phyloP scores from a whole-genome alignment of 2,329 filamentous ascomycete species.

The Trichoderma simmonsii region DNA sequence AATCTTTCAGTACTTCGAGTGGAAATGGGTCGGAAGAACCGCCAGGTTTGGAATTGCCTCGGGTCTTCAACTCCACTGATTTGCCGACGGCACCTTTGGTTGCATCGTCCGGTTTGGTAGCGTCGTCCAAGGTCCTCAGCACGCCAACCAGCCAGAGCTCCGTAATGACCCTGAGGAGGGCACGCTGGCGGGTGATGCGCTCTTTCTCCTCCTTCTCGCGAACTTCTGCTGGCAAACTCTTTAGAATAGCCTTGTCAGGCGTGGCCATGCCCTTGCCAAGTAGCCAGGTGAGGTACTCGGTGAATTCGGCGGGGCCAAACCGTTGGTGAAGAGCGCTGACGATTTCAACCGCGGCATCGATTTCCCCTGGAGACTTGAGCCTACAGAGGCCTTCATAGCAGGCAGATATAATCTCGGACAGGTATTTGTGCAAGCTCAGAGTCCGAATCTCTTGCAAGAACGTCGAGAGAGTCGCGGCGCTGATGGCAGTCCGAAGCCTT shows the following conservation, averaged over 20 bases:
- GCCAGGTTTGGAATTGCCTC: slow-evolving; percentile 54
- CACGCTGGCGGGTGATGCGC: slow-evolving; percentile 77
- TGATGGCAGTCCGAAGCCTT: slow-evolving; percentile 85
- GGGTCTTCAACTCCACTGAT: slow-evolving; percentile 56
- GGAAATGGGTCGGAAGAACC: slow-evolving; percentile 81
- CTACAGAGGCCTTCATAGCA: slow-evolving; percentile 93
- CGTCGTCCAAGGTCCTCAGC: slow-evolving; percentile 72
- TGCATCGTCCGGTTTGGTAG: slow-evolving; percentile 60
- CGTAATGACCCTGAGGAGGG: slow-evolving; percentile 84
- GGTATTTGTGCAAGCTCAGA: slow-evolving; percentile 90
- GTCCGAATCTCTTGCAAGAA: slow-evolving; percentile 89
- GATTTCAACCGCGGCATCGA: slow-evolving; percentile 87
- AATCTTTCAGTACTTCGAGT: slow-evolving; percentile 93
- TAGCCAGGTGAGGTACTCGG: slow-evolving; percentile 86
- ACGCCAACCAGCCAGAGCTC: slow-evolving; percentile 94
- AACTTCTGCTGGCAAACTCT: slow-evolving; percentile 73
- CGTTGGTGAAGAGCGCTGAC: slow-evolving; percentile 94
- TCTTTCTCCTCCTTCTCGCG: slow-evolving; percentile 97
- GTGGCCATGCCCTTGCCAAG: slow-evolving; percentile 87
- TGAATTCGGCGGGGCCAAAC: slow-evolving; percentile 88
- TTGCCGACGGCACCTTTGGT: slow-evolving; percentile 62
- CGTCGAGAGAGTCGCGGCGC: slow-evolving; percentile 71
- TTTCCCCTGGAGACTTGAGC: slow-evolving; percentile 86
- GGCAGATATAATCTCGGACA: slow-evolving; percentile 93
- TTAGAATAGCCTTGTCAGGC: slow-evolving; percentile 80